phyloP scores from a whole-genome alignment of 2,329 filamentous ascomycete genomes.

The Fusarium sp. region DNA sequence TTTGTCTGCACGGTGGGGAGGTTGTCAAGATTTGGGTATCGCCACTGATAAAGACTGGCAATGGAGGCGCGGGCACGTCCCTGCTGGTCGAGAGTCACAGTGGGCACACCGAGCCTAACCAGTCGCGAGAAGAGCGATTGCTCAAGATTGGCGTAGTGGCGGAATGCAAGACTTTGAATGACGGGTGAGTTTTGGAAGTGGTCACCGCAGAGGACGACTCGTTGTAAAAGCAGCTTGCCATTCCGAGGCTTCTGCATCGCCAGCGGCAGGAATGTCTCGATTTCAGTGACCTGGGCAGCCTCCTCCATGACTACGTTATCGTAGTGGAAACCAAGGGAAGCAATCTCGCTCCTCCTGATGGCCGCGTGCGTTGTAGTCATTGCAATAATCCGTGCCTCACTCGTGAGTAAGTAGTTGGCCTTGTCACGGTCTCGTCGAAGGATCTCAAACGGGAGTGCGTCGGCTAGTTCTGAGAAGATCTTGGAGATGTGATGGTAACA shows the following conservation, averaged over 20 bases:
- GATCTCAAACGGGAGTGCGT: conserved; percentile 96
- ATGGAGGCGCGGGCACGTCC: conserved; percentile 91
- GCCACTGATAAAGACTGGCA: conserved; percentile 92
- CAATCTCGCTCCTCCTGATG: conserved; percentile 93
- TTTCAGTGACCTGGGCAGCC: conserved; percentile 96
- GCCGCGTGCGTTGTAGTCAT: conserved; percentile 99
- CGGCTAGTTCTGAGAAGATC: conserved; percentile 92
- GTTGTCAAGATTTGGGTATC: conserved; percentile 86
- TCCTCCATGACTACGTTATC: conserved; percentile 99
- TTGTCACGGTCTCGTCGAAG: conserved; percentile 90
- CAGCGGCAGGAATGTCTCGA: conserved; percentile 95
- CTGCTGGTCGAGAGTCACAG: conserved; percentile 92
- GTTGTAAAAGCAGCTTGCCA: conserved; percentile 82
- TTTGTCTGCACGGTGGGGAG: conserved; percentile 80
- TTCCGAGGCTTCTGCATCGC: conserved; percentile 88
- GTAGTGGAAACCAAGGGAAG: conserved; percentile 93
- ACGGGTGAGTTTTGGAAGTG: conserved; percentile 98
- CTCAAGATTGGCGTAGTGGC: conserved; percentile 95
- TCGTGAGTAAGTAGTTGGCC: conserved; percentile 94
- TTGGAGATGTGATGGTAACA: conserved; percentile 91
- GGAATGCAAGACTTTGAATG: conserved; percentile 93
- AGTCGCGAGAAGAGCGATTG: conserved; percentile 95
- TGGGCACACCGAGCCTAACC: conserved; percentile 92
- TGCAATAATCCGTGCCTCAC: conserved; percentile 96
- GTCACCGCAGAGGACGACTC: conserved; percentile 94